phyloP scores from a whole-genome alignment of 257 asterid genomes.

The Eustoma russellianum region DNA sequence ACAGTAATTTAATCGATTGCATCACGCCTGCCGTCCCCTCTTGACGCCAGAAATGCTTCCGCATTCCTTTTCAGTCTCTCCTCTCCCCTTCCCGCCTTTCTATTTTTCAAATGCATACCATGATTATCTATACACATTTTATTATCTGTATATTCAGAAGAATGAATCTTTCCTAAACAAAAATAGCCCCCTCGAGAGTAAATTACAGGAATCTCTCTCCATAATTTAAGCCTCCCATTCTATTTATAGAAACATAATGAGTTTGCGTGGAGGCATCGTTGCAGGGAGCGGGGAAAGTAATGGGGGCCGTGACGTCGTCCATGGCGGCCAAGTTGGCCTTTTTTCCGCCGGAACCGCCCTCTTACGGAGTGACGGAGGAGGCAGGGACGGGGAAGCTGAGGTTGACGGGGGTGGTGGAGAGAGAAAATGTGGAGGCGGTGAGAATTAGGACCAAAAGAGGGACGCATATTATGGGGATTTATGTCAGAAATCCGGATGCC shows the following conservation, averaged over 20 bases:
- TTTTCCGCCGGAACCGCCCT: conserved; percentile 88
- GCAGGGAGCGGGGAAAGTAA: conserved; percentile 8
- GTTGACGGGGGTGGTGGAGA: conserved; percentile 76
- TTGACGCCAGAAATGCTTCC: conserved; percentile 58
- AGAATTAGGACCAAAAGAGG: conserved; percentile 73
- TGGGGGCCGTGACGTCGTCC: conserved; percentile 92
- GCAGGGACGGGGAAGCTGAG: conserved; percentile 51
- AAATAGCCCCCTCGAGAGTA: no score
- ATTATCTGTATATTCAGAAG: no score
- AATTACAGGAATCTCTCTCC: no score
- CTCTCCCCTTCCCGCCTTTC: conserved; percentile 13
- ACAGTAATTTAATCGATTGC: no score
- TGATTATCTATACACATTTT: no score
- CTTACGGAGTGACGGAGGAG: conserved; percentile 50
- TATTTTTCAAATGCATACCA: no score
- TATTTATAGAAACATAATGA: no score
- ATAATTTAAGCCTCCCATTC: no score
- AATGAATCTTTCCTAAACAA: no score
- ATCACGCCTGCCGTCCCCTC: conserved; percentile 47
- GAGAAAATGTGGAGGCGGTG: conserved; percentile 70
- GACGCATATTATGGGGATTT: conserved; percentile 63
- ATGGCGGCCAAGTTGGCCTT: conserved; percentile 94
- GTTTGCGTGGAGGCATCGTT: not conserved
- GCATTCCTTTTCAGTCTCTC: conserved; percentile 4
- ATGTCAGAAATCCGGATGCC: conserved; percentile 71